A percentile compares a stretch with the other conserved stretches of the same genome.
Evolutionary conservation across 441 rosid species (phyloP).

Genomic region (Aleurites moluccanus): DNA sequence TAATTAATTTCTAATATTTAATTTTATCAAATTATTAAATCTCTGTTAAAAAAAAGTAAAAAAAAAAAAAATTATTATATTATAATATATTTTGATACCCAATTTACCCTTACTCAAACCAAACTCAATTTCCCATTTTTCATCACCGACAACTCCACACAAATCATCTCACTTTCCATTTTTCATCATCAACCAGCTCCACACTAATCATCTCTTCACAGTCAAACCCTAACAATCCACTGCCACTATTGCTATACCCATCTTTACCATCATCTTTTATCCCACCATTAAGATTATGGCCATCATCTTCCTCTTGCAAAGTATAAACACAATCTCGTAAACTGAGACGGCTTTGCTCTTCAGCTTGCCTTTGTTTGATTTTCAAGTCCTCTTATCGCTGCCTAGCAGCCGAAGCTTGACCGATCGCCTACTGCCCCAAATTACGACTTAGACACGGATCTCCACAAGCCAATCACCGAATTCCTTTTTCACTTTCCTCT

Average conservation of each 20-base stretch:
- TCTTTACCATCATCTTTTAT: constrained; percentile 46
- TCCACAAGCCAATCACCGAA: constrained; percentile 98
- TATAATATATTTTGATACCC: no score
- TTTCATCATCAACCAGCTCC: no score
- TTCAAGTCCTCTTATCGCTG: constrained; percentile 93
- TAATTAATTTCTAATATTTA: no score
- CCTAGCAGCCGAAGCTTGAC: constrained; percentile 89
- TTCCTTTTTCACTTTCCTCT: constrained; percentile 82
- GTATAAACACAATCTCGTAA: constrained; percentile 84
- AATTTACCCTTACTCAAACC: no score
- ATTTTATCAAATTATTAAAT: no score
- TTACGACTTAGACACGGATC: constrained; percentile 89
- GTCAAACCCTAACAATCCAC: constrained; percentile 62
- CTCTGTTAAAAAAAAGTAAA: no score
- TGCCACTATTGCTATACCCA: constrained; percentile 45
- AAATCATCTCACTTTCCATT: no score
- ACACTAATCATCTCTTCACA: no score
- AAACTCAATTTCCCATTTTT: no score
- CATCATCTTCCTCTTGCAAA: constrained; percentile 76
- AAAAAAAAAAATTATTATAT: no score
- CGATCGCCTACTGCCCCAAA: constrained; percentile 89
- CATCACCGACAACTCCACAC: no score
- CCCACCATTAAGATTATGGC: constrained; percentile 38
- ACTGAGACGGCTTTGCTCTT: constrained; percentile 92
- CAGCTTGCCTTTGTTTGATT: constrained; percentile 93